phyloP scores from a whole-genome alignment of 148 eudicot species.

The Pharnaceum exiguum region DNA sequence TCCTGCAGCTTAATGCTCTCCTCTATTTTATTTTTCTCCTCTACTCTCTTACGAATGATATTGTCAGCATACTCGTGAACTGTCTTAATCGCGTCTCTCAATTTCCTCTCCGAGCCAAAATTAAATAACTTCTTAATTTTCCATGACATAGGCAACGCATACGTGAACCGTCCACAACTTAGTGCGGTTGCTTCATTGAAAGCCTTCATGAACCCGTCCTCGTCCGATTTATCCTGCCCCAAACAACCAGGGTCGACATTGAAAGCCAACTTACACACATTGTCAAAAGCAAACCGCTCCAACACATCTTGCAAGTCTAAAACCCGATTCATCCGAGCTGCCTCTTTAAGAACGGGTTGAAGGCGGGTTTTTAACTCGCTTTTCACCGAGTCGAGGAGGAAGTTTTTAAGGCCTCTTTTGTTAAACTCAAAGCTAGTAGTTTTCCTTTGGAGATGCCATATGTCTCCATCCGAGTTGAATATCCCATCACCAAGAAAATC shows the following conservation, averaged over 20 bases:
- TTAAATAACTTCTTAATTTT: conserved; percentile 34
- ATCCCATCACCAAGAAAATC: conserved; percentile 53
- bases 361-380: conserved; percentile 27
- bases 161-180: conserved; percentile 40
- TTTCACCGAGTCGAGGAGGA: conserved; percentile 27
- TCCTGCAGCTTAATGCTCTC: no score
- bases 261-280: conserved; percentile 19
- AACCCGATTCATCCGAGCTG: conserved; percentile 2
- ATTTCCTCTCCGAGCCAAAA: conserved; percentile 40
- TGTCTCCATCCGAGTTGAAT: conserved; percentile 42
- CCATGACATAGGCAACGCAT: conserved; percentile 35
- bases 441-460: conserved; percentile 48
- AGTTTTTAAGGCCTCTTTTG: conserved; percentile 30
- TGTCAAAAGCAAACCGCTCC: conserved; percentile 45
- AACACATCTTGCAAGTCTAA: conserved; percentile 41
- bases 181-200: conserved; percentile 44
- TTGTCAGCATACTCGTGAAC: conserved; percentile 34
- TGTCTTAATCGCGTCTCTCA: conserved; percentile 29
- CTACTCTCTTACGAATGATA: conserved; percentile 31
- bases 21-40: conserved; percentile 2
- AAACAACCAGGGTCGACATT: no score
- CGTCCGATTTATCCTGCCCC: no score
- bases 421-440: conserved; percentile 50
- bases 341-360: conserved; percentile 28
- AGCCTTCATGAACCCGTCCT: conserved; percentile 35